These are phyloP conservation scores for Artomyces pyxidatus DNA, from an alignment of 768 basidiomycete species.

Conservation along the genomic window DNA sequence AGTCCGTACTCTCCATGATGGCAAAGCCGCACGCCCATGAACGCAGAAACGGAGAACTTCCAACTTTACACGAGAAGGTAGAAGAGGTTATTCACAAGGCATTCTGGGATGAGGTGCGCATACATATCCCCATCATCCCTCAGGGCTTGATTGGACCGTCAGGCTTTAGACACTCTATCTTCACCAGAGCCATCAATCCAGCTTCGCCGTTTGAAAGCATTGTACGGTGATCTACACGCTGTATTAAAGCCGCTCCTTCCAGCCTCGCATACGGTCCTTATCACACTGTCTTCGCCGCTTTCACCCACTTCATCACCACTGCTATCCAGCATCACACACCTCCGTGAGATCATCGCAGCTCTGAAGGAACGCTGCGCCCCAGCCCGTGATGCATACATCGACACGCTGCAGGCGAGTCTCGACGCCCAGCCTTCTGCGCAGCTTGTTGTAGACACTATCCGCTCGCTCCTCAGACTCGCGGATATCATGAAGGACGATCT, in stretches of 20 bases:
- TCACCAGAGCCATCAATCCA: slow-evolving; percentile 51
- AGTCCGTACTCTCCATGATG: slow-evolving; percentile 63
- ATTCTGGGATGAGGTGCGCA: slow-evolving; percentile 68
- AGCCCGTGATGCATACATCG: slow-evolving; percentile 47
- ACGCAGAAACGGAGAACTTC: slow-evolving; percentile 15
- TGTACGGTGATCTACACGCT: slow-evolving; percentile 47
- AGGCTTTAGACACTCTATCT: slow-evolving; percentile 53
- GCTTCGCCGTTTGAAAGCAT: slow-evolving; percentile 45
- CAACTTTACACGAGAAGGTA: slow-evolving; percentile 40
- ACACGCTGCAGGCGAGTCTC: slow-evolving; percentile 32
- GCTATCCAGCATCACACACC: slow-evolving; percentile 42
- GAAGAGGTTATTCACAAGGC: slow-evolving; percentile 45
- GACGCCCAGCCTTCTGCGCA: slow-evolving; percentile 27
- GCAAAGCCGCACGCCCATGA: slow-evolving; percentile 19
- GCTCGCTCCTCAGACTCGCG: slow-evolving; percentile 40
- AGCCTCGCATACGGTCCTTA: slow-evolving; percentile 38
- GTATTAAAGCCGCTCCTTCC: slow-evolving; percentile 54
- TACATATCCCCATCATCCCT: slow-evolving; percentile 1
- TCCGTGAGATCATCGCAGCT: slow-evolving; percentile 44
- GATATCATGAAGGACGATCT: slow-evolving; percentile 67
- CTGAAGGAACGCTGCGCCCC: slow-evolving; percentile 63
- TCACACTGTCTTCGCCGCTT: slow-evolving; percentile 46
- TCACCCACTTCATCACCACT: slow-evolving; percentile 65
- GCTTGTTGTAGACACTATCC: slow-evolving; percentile 40
- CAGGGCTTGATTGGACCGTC: slow-evolving; percentile 5